Evolutionary conservation across 208 protist species (phyloP), one percentile per base, ranked within the genome.

Genomic region (Acanthamoeba lenticulata): DNA sequence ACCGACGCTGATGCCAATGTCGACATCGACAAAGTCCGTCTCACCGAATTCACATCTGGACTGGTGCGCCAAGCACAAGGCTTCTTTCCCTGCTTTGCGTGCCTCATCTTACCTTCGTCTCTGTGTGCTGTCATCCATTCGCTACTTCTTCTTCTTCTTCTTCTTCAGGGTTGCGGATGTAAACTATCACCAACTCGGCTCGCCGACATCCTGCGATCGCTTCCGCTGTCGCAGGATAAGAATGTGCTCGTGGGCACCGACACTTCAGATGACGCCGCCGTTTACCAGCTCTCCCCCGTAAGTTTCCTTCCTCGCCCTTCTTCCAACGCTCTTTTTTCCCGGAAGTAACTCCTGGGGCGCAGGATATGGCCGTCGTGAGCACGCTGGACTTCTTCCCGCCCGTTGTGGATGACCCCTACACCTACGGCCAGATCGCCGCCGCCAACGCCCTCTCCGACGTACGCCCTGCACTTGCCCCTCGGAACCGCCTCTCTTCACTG

Each of bases 161-260:
- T 27, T 69, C 27, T 9, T 69, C 62, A 81, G 72, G 95, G 95
- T 15, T 96, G 95, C 93, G 95, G 83, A 47, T 96, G 95, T 49
- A 96, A 96, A 62, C 74, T 96, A 38, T 40, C 72, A 42, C 79
- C 95, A 17, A 34, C 96, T 57, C 57, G 77, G 49, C 47, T 96
- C 29, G 94, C 94, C 65, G 62, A 49, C 2, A 52, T 96, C 27
- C 52, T 96, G 6, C 40, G 27, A 27, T 21, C 38, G 1, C 38
- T 96, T 29, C 74, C 49, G 19, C 55, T 49, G 6, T 15, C 81
- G 40, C 29, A 57, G 9, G 74, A 96, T 79, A 95, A 92, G n/a
- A 90, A 90, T 27, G 49, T 96, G 6, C 49, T 96, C n/a, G 95
- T 96, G 36, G 95, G 95, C n/a, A 94, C 89, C 7, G 95, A 95